Evolutionary conservation across 257 asterid species (phyloP).

Genomic region (Solanum boliviense): DNA sequence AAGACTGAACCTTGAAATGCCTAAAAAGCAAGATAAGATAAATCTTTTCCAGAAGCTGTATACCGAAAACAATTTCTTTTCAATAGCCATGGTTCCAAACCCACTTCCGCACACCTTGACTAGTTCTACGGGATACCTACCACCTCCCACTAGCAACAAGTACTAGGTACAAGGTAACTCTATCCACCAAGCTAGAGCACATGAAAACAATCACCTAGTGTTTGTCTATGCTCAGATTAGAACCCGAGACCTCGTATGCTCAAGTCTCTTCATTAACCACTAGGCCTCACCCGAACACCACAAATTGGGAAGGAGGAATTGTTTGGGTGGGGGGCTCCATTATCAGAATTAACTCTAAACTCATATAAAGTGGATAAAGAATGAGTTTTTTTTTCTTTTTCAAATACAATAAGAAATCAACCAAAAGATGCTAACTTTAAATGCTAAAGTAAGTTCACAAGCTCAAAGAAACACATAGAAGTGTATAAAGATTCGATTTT

Average conservation of each 20-base stretch:
- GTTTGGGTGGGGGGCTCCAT: background rate
- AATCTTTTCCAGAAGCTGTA: background rate
- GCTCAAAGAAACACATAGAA: background rate
- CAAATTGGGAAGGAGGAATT: background rate
- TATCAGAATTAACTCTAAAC: background rate
- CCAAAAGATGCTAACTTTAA: background rate
- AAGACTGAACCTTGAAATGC: background rate
- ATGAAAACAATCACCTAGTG: background rate
- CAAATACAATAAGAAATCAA: background rate
- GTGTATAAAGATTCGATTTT: background rate
- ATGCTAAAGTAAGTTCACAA: background rate
- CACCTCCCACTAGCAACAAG: background rate
- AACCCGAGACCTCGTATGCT: background rate
- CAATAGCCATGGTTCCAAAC: background rate
- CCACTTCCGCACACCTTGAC: background rate
- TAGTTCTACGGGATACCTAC: background rate
- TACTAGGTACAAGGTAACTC: background rate
- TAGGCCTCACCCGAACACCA: background rate
- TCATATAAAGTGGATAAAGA: background rate
- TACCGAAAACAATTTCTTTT: background rate
- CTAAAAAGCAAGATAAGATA: background rate
- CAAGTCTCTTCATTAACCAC: background rate
- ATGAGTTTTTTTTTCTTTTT: background rate
- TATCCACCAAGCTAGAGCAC: background rate
- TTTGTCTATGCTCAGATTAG: background rate